phyloP scores from a whole-genome alignment of 169 alveolate genomes.

The Plasmodium inui region DNA sequence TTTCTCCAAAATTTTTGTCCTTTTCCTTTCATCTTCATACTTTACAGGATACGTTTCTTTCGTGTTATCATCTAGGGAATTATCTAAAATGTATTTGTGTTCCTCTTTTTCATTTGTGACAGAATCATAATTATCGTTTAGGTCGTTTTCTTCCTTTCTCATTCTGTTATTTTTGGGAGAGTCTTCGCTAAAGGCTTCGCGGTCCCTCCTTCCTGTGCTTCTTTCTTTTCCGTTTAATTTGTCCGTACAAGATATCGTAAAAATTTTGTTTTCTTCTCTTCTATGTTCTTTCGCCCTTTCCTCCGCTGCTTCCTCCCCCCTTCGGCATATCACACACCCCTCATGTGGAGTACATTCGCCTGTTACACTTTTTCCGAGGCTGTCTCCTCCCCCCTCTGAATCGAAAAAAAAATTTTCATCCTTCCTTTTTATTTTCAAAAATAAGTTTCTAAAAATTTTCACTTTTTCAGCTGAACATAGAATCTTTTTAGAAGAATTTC shows the following conservation, averaged over 20 bases:
- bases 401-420: not conserved
- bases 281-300: not conserved
- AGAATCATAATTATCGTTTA: not conserved
- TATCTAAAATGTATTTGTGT: not conserved
- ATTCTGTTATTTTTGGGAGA: not conserved
- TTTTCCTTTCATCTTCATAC: not conserved
- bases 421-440: conserved; percentile 34
- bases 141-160: not conserved
- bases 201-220: not conserved
- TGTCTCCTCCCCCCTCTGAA: not conserved
- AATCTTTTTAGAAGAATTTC: conserved; percentile 28
- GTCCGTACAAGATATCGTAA: not conserved
- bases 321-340: not conserved
- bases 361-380: not conserved
- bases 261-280: not conserved
- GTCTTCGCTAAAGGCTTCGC: not conserved
- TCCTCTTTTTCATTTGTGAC: not conserved
- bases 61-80: not conserved
- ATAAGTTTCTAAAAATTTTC: conserved; percentile 14
- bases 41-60: not conserved
- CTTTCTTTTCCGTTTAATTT: not conserved
- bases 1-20: not conserved
- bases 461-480: conserved; percentile 35
- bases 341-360: not conserved
- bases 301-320: not conserved